Conservation (phyloP, 305 asterid genomes). For the Solanum hybrid region DNA sequence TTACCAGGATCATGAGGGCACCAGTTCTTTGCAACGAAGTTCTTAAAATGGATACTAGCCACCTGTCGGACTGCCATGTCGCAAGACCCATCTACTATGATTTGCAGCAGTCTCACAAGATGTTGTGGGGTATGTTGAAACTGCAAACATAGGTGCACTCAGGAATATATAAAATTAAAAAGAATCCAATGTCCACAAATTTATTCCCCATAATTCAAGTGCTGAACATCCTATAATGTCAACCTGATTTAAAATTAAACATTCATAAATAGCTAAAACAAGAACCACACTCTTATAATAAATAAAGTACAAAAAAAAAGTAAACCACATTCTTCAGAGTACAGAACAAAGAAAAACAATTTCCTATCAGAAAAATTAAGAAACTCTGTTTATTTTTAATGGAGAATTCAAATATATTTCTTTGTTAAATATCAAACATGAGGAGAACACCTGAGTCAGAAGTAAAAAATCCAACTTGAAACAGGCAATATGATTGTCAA, state of each 20-base stretch:
- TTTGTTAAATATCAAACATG: not conserved
- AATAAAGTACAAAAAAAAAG: not conserved
- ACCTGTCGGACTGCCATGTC: conserved; percentile 92
- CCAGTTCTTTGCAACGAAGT: conserved; percentile 86
- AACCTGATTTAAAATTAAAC: not conserved
- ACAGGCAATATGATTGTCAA: not conserved
- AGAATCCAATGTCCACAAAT: not conserved
- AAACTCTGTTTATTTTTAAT: not conserved
- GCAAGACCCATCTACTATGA: conserved; percentile 67
- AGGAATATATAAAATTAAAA: conserved; percentile 1
- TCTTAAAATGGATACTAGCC: conserved; percentile 93
- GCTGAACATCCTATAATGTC: not conserved
- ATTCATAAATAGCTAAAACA: not conserved
- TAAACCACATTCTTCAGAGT: not conserved
- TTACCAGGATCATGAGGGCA: conserved; percentile 69
- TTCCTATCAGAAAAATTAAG: not conserved
- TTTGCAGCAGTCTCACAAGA: conserved; percentile 95
- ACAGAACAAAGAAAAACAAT: not conserved
- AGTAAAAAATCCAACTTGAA: not conserved
- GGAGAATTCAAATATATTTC: not conserved
- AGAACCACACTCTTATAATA: not conserved
- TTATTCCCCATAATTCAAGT: not conserved
- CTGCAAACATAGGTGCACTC: conserved; percentile 34
- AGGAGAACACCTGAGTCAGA: not conserved
- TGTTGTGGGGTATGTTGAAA: conserved; percentile 82